Percentiles rank a stretch among this genome's conserved stretches.
These are phyloP conservation scores for Xylaria sp. DNA, from an alignment of 2,329 filamentous ascomycete genomes.

Conservation along the genomic window DNA sequence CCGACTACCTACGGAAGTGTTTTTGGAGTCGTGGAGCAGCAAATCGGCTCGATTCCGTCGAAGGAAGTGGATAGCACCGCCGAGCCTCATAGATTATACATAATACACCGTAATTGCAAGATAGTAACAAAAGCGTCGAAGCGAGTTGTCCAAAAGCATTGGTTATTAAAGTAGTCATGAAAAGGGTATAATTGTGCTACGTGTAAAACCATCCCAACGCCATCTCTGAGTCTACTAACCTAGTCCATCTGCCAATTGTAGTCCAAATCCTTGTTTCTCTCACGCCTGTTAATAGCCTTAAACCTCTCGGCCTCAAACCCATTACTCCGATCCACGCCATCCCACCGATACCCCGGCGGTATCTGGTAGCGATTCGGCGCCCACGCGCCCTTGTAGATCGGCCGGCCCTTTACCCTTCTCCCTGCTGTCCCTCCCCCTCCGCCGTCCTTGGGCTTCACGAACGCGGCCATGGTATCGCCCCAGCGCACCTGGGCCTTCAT, in stretches of 20 bases:
- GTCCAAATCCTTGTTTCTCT: constrained; percentile 80
- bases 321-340: constrained; percentile 93
- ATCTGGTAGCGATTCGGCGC: constrained; percentile 95
- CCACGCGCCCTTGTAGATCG: constrained; percentile 80
- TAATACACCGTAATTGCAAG: constrained; percentile 23
- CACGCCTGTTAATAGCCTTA: constrained; percentile 81
- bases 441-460: constrained; percentile 65
- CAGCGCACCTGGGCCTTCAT: constrained; percentile 80
- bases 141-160: background rate
- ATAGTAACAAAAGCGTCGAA: background rate
- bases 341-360: constrained; percentile 91
- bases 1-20: background rate
- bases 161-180: constrained; percentile 1
- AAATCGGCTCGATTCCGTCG: background rate
- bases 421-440: constrained; percentile 45
- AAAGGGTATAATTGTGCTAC: constrained; percentile 34
- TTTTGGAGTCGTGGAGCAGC: background rate
- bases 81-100: constrained; percentile 17
- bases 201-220: constrained; percentile 19
- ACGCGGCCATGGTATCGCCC: constrained; percentile 92
- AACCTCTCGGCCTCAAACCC: constrained; percentile 96
- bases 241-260: constrained; percentile 98
- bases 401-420: constrained; percentile 59
- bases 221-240: constrained; percentile 60
- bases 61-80: background rate